Base-by-base conservation (phyloP, 805 yeast genomes). In the Wickerhamiella galacta region DNA sequence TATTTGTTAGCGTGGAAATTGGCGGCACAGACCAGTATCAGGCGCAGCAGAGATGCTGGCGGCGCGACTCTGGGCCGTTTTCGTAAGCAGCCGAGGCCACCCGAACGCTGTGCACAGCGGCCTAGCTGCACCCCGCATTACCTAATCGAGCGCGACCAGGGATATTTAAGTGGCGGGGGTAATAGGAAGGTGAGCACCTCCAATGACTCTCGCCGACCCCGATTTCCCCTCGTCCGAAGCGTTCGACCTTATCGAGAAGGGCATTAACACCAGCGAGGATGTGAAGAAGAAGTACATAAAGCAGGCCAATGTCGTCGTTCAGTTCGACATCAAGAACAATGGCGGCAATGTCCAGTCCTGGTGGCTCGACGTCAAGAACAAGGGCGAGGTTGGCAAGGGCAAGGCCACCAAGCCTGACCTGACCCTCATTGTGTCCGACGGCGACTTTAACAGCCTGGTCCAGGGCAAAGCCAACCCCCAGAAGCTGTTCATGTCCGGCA, bases 391-490 rank as follows among this genome's bases (percentile, higher is more conserved):
- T 28, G 64, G 63, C 20, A 54, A 61, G 34, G 67, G 67, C 27
- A 44, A 44, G 36, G 47, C 57, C 27, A 48, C 42, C 28, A 53
- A 49, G 38, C 60, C 71, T 12, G 92, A 80, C 45, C 72, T 80
- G 44, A 72, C 65, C 36, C 69, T 80, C 51, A 58, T 64, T 44
- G 60, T 78, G 44, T 60, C 58, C 39, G 93, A 80, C 48, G 65
- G 67, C 36, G 78, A 77, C 53, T 72, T 81, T 46, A 73, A 66
- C 45, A 71, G 67, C 52, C 66, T 81, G 44, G 77, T 77, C 34
- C 59, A 63, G 39, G 92, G 92, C 40, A 77, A 79, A 64, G 72
- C 82, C 42, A 75, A 75, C 54, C 81, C 93, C 30, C 93, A 81
- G 58, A 75, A 72, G 60, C 66, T 81, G 49, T 81, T 79, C 56